Evolutionary conservation across 1,139 yeast species (phyloP), one percentile per base, ranked within the genome.

Genomic region (Blastobotrys buckinghamii): DNA sequence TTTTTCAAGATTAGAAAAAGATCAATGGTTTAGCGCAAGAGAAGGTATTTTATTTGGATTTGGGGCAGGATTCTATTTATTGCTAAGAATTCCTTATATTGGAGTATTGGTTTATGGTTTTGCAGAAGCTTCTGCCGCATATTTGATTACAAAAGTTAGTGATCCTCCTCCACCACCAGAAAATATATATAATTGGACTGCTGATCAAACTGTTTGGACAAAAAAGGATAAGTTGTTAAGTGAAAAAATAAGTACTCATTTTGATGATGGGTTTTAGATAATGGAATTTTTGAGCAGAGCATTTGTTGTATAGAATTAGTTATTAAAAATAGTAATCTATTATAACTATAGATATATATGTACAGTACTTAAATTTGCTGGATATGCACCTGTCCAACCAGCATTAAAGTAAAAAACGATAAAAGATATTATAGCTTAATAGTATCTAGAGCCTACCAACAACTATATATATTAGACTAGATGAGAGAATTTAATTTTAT

Each of bases 31-130:
- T 48, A 68, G 69, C 19, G 74, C 81, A 10, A 68, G 86, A 36
- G 78, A 76, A 47, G 85, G 85, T 0, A 70, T 78, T 17, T 63
- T 81, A 40, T 76, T 77, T 55, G 85, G 85, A 1, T 79, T 78
- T 55, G 79, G 82, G 1, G 60, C 77, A n/a, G 72, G 74, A 42
- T 77, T 74, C 61, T 77, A 69, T 54, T 54, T 70, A 44, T 58
- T 77, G 39, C 63, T 78, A 50, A 64, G 69, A 39, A 62, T 74
- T 20, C 80, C 83, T 0, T 68, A 71, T 54, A 54, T 76, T 1
- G 75, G 82, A 0, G 68, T 77, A 16, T 58, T 78, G 7, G 66
- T 72, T n/a, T 77, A 77, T 54, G 78, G 79, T n/a, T 61, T 78
- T 48, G 82, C 82, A 2, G 77, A 78, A 57, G 71, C 79, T 6